Evolutionary conservation across 805 yeast genomes (phyloP).

Genomic region (Lachancea lanzarotensis): DNA sequence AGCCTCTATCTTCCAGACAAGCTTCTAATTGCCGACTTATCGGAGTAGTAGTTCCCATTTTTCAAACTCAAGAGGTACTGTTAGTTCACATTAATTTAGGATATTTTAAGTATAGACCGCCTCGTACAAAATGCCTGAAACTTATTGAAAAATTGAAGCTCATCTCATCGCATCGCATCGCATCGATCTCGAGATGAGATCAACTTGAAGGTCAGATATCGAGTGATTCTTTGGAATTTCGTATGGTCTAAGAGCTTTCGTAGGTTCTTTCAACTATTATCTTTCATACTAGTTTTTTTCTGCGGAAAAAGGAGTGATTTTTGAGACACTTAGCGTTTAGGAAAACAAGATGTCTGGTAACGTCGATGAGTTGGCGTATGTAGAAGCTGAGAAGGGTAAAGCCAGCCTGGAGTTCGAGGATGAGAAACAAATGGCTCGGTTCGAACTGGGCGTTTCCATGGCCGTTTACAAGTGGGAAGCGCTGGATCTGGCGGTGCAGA

Average conservation of each 20-base stretch:
- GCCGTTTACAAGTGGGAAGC: conserved; percentile 88
- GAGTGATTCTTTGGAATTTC: not conserved
- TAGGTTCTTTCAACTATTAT: not conserved
- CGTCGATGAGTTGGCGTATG: conserved; percentile 42
- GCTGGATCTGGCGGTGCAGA: conserved; percentile 79
- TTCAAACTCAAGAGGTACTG: not conserved
- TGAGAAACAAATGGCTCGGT: conserved; percentile 69
- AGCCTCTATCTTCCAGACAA: not conserved
- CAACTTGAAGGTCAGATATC: not conserved
- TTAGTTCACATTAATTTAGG: not conserved
- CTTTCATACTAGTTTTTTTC: not conserved
- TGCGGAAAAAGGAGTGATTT: not conserved
- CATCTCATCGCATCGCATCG: conserved; percentile 2
- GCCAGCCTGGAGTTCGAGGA: conserved; percentile 40
- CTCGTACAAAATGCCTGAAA: conserved; percentile 5
- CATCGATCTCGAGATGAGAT: not conserved
- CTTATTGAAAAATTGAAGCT: conserved; percentile 8
- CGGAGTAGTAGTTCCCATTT: not conserved
- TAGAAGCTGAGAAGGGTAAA: conserved; percentile 44
- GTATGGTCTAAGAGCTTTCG: not conserved
- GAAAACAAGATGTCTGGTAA: not conserved
- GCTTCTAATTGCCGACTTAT: not conserved
- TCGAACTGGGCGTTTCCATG: conserved; percentile 92
- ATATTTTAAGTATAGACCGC: not conserved
- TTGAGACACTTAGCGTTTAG: not conserved